phyloP scores from a whole-genome alignment of 192 early-diverging fungal species.

The Coemansia sp. region DNA sequence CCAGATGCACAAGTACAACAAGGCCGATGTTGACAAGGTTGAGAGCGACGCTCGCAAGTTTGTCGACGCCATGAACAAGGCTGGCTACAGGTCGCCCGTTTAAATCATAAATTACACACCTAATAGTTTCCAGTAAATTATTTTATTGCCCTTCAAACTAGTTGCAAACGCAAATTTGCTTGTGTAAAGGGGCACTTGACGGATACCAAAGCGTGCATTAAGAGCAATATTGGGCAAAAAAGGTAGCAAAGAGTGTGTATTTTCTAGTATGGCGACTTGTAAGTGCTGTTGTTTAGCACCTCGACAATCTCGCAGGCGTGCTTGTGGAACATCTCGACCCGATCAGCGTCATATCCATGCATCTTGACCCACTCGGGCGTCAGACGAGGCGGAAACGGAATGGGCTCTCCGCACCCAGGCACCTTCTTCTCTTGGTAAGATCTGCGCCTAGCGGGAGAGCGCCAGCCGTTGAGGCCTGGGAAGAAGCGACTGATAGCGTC shows the following conservation, averaged over 20 bases:
- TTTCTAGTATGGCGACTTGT: constrained; percentile 50
- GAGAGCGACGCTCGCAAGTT: constrained; percentile 32
- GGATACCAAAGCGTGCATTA: not conserved
- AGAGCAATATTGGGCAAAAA: not conserved
- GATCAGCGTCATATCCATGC: constrained; percentile 38
- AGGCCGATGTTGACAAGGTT: constrained; percentile 15
- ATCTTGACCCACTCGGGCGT: constrained; percentile 47
- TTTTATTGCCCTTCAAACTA: too few relatives aligned
- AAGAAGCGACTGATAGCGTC: constrained; percentile 41
- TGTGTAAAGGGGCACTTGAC: not conserved
- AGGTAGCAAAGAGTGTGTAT: not conserved
- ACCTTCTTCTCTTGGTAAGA: constrained; percentile 24
- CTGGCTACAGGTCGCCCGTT: constrained; percentile 40
- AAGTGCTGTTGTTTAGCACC: constrained; percentile 52
- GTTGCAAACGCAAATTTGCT: too few relatives aligned
- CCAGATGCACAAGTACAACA: constrained; percentile 32
- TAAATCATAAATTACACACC: constrained; percentile 7
- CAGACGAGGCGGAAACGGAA: constrained; percentile 47
- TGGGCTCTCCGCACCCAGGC: constrained; percentile 15
- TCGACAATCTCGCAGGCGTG: constrained; percentile 45
- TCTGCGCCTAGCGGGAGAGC: constrained; percentile 13
- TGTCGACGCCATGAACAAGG: constrained; percentile 46
- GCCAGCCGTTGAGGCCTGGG: constrained; percentile 23
- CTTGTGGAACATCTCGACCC: constrained; percentile 39
- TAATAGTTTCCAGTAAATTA: not conserved